Base-by-base conservation (phyloP, 805 yeast genomes). In the Candida gorgasii region DNA sequence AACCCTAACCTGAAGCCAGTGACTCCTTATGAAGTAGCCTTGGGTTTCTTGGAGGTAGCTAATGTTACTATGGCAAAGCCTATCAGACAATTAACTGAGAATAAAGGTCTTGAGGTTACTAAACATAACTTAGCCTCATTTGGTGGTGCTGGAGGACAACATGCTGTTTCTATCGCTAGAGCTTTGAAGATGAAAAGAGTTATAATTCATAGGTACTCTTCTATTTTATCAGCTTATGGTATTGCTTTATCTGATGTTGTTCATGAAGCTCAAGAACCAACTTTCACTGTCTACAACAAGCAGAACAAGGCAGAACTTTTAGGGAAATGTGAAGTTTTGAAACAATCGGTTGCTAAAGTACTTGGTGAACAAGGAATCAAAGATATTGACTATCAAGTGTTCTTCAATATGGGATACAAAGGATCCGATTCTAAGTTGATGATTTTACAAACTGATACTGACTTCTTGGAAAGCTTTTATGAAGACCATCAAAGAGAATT, bases 91-190 rank as follows among this genome's bases (percentile, higher is more conserved):
- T 65, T 89, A 40, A 88, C 96, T 0, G 96, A 88, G 58, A 87
- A 92, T 1, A 86, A 82, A 56, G 96, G 96, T 4, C 80, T 81
- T 55, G 72, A 78, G 30, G 73, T 81, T 0, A 59, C 84, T 8
- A 67, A 75, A 8, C 96, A 89, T 59, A 67, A 84, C 44, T 64
- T 89, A 45, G 95, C 89, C 1, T 76, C 92, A 2, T 89, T 89
- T 64, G 96, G 96, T 36, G 96, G 96, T 37, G 95, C 95, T 18
- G 96, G 96, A 40, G 96, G 96, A 7, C 96, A 89, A 63, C 90
- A 86, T 61, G 90, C 93, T 2, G 81, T 78, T 38, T 81, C 86
- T 8, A 81, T 89, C 24, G 95, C 95, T 1, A 72, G 78, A 44
- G 72, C 76, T 18, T 69, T 89, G 47, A 89, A 89, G 7, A 84